Percentiles rank a stretch among this genome's conserved stretches.
phyloP scores from a whole-genome alignment of 129 eudicot genomes.

The Flaveria robusta region DNA sequence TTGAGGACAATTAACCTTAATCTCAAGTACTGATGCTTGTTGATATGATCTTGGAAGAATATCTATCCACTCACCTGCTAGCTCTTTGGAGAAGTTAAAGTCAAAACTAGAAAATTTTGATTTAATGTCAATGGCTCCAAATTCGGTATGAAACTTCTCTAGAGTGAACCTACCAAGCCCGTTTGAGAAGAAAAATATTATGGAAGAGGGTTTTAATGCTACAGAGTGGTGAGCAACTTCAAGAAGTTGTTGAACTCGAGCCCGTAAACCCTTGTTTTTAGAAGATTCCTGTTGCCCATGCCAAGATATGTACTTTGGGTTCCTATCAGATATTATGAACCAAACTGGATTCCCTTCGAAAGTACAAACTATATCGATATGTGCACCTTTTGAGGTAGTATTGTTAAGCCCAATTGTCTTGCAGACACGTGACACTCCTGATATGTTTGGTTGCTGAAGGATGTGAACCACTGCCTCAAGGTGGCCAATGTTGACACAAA shows the following conservation, averaged over 20 bases:
- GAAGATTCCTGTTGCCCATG: constrained; percentile 36
- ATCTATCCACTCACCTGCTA: constrained; percentile 68
- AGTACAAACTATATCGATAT: constrained; percentile 80
- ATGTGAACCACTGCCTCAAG: constrained; percentile 77
- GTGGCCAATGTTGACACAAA: constrained; percentile 74
- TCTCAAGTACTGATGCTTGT: constrained; percentile 53
- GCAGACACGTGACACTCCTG: constrained; percentile 91
- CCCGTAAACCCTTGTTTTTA: constrained; percentile 58
- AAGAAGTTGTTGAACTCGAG: constrained; percentile 49
- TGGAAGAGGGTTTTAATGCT: constrained; percentile 57
- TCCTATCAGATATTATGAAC: constrained; percentile 86
- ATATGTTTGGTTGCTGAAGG: constrained; percentile 69
- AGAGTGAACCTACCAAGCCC: constrained; percentile 46
- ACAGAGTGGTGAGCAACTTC: constrained; percentile 58
- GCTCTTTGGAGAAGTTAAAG: constrained; percentile 48
- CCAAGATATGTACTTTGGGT: constrained; percentile 83
- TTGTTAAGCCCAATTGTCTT: constrained; percentile 46
- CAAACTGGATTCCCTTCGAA: constrained; percentile 72
- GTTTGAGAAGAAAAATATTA: constrained; percentile 73
- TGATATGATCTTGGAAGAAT: constrained; percentile 53
- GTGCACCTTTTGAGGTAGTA: constrained; percentile 42
- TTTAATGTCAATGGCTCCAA: constrained; percentile 48
- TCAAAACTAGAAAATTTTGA: constrained; percentile 43
- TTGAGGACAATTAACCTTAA: constrained; percentile 39
- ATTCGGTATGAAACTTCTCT: constrained; percentile 45